Evolutionary conservation across 2,329 filamentous ascomycete species (phyloP).

Genomic region (Aspergillus ruber): DNA sequence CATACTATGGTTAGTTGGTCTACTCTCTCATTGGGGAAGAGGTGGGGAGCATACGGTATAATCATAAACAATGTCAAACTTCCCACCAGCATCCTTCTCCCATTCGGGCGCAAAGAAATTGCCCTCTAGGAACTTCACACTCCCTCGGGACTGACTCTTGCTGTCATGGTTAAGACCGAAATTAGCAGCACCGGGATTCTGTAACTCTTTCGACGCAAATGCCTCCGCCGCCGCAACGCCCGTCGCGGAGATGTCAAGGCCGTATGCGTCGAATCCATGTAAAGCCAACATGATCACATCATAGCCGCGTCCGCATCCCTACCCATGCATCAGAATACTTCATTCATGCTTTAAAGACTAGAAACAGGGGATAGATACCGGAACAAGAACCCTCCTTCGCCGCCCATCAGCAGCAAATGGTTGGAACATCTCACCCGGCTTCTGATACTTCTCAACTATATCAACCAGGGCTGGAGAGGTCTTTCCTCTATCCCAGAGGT

Average conservation of each 20-base stretch:
- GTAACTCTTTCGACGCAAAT: conserved; percentile 15
- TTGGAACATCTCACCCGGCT: conserved; percentile 8
- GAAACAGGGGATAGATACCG: conserved; percentile 10
- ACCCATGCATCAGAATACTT: background rate
- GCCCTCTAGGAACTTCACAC: background rate
- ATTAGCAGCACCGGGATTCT: conserved; percentile 11
- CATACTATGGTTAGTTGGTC: background rate
- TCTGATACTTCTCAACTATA: conserved; percentile 17
- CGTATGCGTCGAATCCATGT: conserved; percentile 25
- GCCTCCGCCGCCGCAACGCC: conserved; percentile 15
- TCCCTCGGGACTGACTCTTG: background rate
- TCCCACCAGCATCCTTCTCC: conserved; percentile 33
- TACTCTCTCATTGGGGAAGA: conserved; percentile 1
- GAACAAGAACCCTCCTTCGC: conserved; percentile 23
- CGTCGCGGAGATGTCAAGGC: conserved; percentile 23
- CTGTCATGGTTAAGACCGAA: conserved; percentile 5
- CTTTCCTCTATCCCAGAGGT: conserved; percentile 26
- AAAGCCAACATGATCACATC: conserved; percentile 27
- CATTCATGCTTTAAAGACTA: background rate
- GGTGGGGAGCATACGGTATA: conserved; percentile 52
- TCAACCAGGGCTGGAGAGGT: conserved; percentile 26
- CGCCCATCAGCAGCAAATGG: conserved; percentile 12
- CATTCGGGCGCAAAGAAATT: conserved; percentile 58
- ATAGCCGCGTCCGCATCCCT: conserved; percentile 31
- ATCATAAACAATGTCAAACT: conserved; percentile 61